Base-by-base conservation (phyloP, 805 yeast genomes). In the Nakazawaea sp. region DNA sequence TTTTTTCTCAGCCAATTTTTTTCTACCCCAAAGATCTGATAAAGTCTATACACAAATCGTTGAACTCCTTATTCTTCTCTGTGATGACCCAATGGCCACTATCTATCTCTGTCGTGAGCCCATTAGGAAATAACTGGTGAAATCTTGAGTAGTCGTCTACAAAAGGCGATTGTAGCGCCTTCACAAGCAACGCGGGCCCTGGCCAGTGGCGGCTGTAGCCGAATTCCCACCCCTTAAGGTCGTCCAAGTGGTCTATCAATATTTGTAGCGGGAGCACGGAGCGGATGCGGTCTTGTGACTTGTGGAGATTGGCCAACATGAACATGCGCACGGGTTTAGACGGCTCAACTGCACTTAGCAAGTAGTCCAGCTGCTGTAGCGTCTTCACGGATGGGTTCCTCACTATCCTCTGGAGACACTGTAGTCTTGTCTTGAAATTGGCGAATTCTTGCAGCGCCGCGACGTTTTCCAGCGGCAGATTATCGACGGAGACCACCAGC, bases 21-120 rank as follows among this genome's bases (percentile, higher is more conserved):
- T n/a, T 30, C 30, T 36, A 15, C 19, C 9, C 25, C 18, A n/a
- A 23, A 5, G 18, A 18, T 21, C 10, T 11, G 9, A 54, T 35
- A 61, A 60, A 89, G 18, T 77, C 79, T 21, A 62, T 64, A 9
- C 84, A 73, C 5, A 65, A 58, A 7, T 66, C 70, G 29, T 83
- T 66, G 47, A 90, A 87, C 50, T 80, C 88, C 13, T 66, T 46
- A 4, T 95, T 90, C 45, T 78, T 77, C 51, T 89, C 96, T 26
- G 85, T 75, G 41, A 89, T 84, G 3, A 89, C 74, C 95, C 97
- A 90, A 57, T 90, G 98, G 4, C 96, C 95, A 2, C 86, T 70
- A 24, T 84, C 78, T 18, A 92, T 64, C 47, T 81, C 90, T 34
- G 70, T 61, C 11, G 82, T 59, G 42, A 75, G 79, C 50, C 79